Conservation (phyloP, 768 basidiomycete species). For the Boletus fagicola region DNA sequence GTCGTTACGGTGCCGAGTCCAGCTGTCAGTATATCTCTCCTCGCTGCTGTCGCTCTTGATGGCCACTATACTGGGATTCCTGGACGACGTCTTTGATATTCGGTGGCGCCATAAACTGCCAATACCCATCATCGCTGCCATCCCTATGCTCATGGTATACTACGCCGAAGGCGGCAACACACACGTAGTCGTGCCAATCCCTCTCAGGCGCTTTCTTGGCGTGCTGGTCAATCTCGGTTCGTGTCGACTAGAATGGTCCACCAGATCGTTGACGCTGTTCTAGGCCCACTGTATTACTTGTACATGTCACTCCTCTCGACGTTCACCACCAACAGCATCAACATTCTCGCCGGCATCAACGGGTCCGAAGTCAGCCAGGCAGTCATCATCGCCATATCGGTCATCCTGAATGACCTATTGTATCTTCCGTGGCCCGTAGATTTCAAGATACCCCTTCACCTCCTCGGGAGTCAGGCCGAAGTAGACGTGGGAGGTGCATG, state of each 20-base stretch:
- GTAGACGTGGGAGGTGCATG: slow-evolving; percentile 76
- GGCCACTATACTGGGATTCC: slow-evolving; percentile 91
- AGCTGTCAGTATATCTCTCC: slow-evolving; percentile 92
- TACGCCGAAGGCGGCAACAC: slow-evolving; percentile 94
- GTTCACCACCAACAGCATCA: slow-evolving; percentile 97
- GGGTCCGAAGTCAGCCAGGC: slow-evolving; percentile 95
- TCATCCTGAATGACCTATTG: slow-evolving; percentile 88
- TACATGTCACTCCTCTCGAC: slow-evolving; percentile 97
- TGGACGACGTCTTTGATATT: slow-evolving; percentile 98
- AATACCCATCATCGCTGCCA: slow-evolving; percentile 92
- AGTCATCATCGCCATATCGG: slow-evolving; percentile 85
- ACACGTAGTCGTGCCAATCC: slow-evolving; percentile 88
- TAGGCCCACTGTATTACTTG: slow-evolving; percentile 92
- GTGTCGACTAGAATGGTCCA: slow-evolving; percentile 33
- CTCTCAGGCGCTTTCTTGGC: slow-evolving; percentile 69
- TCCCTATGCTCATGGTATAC: slow-evolving; percentile 94
- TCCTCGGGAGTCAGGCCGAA: slow-evolving; percentile 63
- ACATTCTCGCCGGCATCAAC: slow-evolving; percentile 97
- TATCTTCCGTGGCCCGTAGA: slow-evolving; percentile 88
- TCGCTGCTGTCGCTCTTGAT: slow-evolving; percentile 89
- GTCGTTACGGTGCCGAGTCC: not conserved
- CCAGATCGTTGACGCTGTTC: slow-evolving; percentile 5
- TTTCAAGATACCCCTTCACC: slow-evolving; percentile 68
- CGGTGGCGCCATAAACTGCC: slow-evolving; percentile 98
- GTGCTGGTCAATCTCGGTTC: slow-evolving; percentile 84